These are phyloP conservation scores for Pascua sp. DNA, from an alignment of 1,284 basidiomycete genomes.

Conservation along the genomic window DNA sequence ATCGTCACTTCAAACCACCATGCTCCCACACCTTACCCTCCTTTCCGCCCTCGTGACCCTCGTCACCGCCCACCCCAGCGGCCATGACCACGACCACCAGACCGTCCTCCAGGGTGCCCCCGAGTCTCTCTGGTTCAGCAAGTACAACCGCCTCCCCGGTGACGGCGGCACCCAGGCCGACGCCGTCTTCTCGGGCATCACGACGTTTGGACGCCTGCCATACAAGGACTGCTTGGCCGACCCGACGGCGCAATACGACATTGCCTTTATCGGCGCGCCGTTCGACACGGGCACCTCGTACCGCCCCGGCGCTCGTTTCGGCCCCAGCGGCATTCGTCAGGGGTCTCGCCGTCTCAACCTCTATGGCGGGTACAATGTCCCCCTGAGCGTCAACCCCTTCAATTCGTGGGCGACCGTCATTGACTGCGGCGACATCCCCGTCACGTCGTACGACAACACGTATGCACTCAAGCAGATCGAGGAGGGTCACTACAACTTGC, in stretches of 20 bases:
- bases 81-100: no score
- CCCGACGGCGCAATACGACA: slow-evolving; percentile 40
- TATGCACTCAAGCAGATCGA: slow-evolving; percentile 7
- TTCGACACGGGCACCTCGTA: slow-evolving; percentile 57
- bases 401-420: slow-evolving; percentile 34
- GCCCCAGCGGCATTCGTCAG: slow-evolving; percentile 68
- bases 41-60: neutral
- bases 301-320: slow-evolving; percentile 64
- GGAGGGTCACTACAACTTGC: slow-evolving; percentile 7
- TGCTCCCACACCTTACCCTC: neutral
- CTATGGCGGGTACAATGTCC: slow-evolving; percentile 36
- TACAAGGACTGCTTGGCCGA: slow-evolving; percentile 36
- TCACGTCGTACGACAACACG: slow-evolving; percentile 35
- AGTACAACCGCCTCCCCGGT: slow-evolving; percentile 4
- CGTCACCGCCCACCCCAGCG: neutral
- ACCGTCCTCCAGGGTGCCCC: slow-evolving; percentile 1
- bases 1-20: no score
- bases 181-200: slow-evolving; percentile 37
- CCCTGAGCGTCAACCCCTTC: slow-evolving; percentile 31
- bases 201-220: slow-evolving; percentile 44
- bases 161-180: slow-evolving; percentile 7
- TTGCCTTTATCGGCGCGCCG: slow-evolving; percentile 67
- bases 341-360: slow-evolving; percentile 19
- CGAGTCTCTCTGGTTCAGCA: slow-evolving; percentile 6
- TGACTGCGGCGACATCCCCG: slow-evolving; percentile 37